phyloP scores from a whole-genome alignment of 768 basidiomycete species.

The Lactifluus echinatus region DNA sequence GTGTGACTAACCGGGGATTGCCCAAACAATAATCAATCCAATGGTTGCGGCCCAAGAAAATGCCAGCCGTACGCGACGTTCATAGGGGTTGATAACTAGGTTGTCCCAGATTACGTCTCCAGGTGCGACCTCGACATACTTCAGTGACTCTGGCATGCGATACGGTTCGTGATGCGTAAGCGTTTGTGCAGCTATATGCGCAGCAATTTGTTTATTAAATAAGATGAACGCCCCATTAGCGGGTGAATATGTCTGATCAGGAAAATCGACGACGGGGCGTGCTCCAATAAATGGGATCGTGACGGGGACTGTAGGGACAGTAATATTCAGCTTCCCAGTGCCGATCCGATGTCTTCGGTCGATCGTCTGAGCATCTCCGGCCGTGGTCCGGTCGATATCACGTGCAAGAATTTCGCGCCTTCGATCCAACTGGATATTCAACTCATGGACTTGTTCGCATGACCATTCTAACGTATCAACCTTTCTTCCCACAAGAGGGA shows the following conservation, averaged over 20 bases:
- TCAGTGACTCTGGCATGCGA: slow-evolving; percentile 52
- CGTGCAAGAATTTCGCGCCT: slow-evolving; percentile 24
- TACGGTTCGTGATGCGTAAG: slow-evolving; percentile 77
- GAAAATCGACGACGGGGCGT: slow-evolving; percentile 16
- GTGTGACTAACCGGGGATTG: slow-evolving; percentile 56
- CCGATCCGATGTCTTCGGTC: slow-evolving; percentile 17
- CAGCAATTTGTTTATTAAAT: slow-evolving; percentile 91
- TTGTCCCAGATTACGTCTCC: slow-evolving; percentile 90
- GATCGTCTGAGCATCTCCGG: slow-evolving; percentile 18
- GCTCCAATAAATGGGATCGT: slow-evolving; percentile 9
- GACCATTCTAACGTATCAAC: slow-evolving; percentile 96
- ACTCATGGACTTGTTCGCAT: slow-evolving; percentile 57
- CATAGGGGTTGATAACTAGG: slow-evolving; percentile 85
- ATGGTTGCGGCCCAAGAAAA: slow-evolving; percentile 70
- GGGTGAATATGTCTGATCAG: slow-evolving; percentile 28
- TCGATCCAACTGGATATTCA: slow-evolving; percentile 21
- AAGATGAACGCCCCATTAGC: slow-evolving; percentile 70
- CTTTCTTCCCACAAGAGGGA: slow-evolving; percentile 71
- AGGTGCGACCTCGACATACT: slow-evolving; percentile 77
- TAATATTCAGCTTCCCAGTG: slow-evolving; percentile 23
- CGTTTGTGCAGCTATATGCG: slow-evolving; percentile 75
- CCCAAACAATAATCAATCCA: slow-evolving; percentile 81
- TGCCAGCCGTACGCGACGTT: slow-evolving; percentile 31
- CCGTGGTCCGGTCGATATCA: slow-evolving; percentile 24
- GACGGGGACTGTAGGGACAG: slow-evolving; percentile 8